These are phyloP conservation scores for Penicillium paxilli DNA, from an alignment of 495 filamentous ascomycete species.

Conservation along the genomic window DNA sequence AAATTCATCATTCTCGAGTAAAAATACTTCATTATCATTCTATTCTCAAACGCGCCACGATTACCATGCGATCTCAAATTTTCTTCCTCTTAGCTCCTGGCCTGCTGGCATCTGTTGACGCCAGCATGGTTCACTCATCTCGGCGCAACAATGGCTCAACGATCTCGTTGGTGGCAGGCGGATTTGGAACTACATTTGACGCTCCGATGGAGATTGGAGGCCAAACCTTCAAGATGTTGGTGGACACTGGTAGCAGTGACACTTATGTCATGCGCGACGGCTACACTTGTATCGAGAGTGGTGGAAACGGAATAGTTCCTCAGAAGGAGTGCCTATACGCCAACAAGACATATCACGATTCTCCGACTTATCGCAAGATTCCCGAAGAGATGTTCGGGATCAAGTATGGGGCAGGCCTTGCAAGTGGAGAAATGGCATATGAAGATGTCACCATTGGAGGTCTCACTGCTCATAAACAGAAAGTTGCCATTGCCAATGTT, in stretches of 20 bases:
- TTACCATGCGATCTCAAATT: not conserved
- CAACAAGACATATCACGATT: conserved; percentile 44
- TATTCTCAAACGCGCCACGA: too few species aligned
- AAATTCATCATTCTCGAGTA: too few species aligned
- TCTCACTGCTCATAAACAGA: conserved; percentile 53
- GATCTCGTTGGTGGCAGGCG: not conserved
- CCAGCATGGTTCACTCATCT: not conserved
- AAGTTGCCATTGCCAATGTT: conserved; percentile 50
- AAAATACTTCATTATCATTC: too few species aligned
- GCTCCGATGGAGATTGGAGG: conserved; percentile 20
- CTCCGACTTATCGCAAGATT: conserved; percentile 40
- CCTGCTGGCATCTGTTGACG: not conserved
- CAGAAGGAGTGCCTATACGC: conserved; percentile 45
- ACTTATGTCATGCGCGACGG: conserved; percentile 54
- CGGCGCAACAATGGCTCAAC: not conserved
- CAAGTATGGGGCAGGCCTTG: conserved; percentile 56
- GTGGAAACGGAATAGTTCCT: conserved; percentile 17
- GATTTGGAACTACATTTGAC: conserved; percentile 26
- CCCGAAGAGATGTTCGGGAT: conserved; percentile 56
- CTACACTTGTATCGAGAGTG: conserved; percentile 50
- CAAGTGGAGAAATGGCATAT: conserved; percentile 57
- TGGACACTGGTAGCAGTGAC: conserved; percentile 66
- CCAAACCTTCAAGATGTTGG: conserved; percentile 46
- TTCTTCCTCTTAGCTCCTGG: not conserved
- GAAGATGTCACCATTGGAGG: conserved; percentile 57